phyloP scores from a whole-genome alignment of 1,284 basidiomycete genomes.

The Anthracocystis panici-leucophaei region DNA sequence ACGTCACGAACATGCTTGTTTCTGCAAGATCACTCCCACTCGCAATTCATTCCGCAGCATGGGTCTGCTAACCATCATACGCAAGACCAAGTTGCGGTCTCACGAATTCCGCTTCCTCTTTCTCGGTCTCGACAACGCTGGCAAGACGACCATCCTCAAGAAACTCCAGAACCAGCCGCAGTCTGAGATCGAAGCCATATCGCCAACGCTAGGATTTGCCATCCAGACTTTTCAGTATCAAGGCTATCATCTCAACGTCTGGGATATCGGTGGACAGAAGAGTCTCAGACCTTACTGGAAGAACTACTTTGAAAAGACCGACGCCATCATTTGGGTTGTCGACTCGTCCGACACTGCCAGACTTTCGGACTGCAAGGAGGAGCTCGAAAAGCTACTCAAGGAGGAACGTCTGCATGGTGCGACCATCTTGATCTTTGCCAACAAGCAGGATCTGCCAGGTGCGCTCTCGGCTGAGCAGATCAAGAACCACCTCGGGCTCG shows the following conservation, averaged over 20 bases:
- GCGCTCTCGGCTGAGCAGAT: conserved; percentile 87
- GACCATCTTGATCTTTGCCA: conserved; percentile 95
- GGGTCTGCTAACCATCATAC: conserved; percentile 94
- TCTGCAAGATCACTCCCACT: background rate
- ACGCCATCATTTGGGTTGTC: conserved; percentile 98
- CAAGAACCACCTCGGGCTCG: conserved; percentile 70
- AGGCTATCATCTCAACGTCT: conserved; percentile 74
- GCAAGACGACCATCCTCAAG: conserved; percentile 98
- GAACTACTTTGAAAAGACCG: conserved; percentile 99
- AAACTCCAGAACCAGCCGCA: conserved; percentile 87
- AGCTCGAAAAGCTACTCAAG: conserved; percentile 84
- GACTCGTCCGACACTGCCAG: conserved; percentile 91
- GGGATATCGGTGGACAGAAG: conserved; percentile 98
- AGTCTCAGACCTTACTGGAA: conserved; percentile 97
- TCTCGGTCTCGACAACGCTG: conserved; percentile 99
- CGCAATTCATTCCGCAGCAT: conserved; percentile 38
- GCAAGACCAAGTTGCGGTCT: conserved; percentile 80
- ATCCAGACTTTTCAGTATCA: conserved; percentile 94
- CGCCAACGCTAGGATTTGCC: conserved; percentile 97
- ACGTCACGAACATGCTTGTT: background rate
- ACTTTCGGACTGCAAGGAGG: conserved; percentile 87
- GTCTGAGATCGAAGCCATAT: conserved; percentile 75
- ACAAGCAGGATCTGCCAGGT: conserved; percentile 95
- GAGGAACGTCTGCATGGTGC: conserved; percentile 96
- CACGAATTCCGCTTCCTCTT: conserved; percentile 94